Base-by-base conservation (phyloP, 805 yeast species). In the Starmerella gropengiesseri region DNA sequence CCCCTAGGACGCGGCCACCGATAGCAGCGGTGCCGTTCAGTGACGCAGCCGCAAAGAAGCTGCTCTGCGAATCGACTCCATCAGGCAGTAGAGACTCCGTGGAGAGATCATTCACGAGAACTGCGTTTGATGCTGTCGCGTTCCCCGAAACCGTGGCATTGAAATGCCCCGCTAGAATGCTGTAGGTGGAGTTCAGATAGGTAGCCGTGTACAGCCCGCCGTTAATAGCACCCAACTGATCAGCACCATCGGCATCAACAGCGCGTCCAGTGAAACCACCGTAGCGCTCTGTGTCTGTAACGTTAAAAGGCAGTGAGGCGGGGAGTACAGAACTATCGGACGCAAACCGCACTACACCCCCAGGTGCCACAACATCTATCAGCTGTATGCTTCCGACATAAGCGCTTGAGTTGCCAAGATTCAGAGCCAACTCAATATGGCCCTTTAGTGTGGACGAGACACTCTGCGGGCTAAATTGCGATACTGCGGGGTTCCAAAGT, bases 151-250 rank as follows among this genome's bases (percentile, higher is more conserved):
- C 49, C n/a, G 31, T 30, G 7, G 67, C 66, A 7, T 54, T 56
- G 53, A 78, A 77, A 3, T 62, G 58, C 17, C 89, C 91, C 7
- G 82, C 86, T 37, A 81, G 60, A 0, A 73, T 70, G 31, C 77
- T 62, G 9, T 69, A 47, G 0, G 77, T 57, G 11, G 63, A 63
- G 55, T 81, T 78, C 36, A 68, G 52, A 47, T 58, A 68, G 1
- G 59, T 49, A 12, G 72, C 76, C 40, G 57, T 48, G 38, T 57
- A 50, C 19, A n/a, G n/a, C n/a, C n/a, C n/a, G n/a, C n/a, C n/a
- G n/a, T n/a, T n/a, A n/a, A n/a, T n/a, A n/a, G n/a, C n/a, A n/a
- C n/a, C n/a, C n/a, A n/a, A n/a, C n/a, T n/a, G n/a, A n/a, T n/a
- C n/a, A n/a, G n/a, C n/a, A n/a, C n/a, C n/a, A n/a, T n/a, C n/a